Conservation (phyloP, 345 rosid genomes). For the Aquilaria sinensis region DNA sequence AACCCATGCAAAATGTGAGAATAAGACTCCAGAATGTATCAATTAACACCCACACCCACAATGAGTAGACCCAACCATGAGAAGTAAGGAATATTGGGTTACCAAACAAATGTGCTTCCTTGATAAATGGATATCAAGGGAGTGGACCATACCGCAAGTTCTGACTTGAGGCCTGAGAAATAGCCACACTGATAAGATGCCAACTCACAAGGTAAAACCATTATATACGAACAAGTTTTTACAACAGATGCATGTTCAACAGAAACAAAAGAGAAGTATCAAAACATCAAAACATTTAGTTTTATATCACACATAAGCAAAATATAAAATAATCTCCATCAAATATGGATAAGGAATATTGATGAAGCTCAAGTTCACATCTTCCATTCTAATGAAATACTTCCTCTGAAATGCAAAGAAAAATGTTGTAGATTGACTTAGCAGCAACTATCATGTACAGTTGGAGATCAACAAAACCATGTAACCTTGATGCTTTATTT, state of each 20-base stretch:
- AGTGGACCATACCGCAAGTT: constrained; percentile 68
- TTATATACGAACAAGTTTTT: neutral
- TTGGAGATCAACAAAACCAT: too few species aligned
- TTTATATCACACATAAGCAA: neutral
- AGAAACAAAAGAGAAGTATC: neutral
- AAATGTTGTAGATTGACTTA: too few species aligned
- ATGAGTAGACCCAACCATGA: neutral
- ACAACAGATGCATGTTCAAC: neutral
- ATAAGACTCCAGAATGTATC: constrained; percentile 6
- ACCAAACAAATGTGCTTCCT: constrained; percentile 89
- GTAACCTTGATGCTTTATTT: too few species aligned
- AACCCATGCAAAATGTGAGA: constrained; percentile 2
- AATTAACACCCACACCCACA: neutral
- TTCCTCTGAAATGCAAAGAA: too few species aligned
- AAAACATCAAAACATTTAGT: neutral
- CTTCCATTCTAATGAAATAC: too few species aligned
- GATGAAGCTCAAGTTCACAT: too few species aligned
- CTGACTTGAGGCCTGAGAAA: constrained; percentile 59
- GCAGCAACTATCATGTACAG: too few species aligned
- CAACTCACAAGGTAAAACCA: neutral
- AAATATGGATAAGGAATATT: too few species aligned
- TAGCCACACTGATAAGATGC: constrained; percentile 2
- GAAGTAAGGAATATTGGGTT: constrained; percentile 4
- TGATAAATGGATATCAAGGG: constrained; percentile 87
- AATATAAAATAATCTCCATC: neutral